Evolutionary conservation across 2,329 filamentous ascomycete genomes (phyloP).

Genomic region (Sodiomyces alkalinus): DNA sequence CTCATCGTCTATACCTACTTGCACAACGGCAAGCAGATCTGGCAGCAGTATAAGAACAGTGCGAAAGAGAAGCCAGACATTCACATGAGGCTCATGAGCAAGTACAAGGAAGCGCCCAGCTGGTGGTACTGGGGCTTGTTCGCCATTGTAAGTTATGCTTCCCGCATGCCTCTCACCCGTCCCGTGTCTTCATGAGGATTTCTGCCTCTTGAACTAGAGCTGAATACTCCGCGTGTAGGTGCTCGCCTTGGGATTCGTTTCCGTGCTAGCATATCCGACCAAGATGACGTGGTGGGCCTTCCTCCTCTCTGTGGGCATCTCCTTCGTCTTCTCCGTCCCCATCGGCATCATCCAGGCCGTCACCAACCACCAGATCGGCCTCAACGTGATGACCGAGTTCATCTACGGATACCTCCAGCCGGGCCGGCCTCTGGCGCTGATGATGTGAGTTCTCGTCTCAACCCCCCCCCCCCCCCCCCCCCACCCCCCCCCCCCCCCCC

Average conservation of each 20-base stretch:
- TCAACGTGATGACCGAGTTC: conserved; percentile 64
- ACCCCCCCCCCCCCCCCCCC: too few species aligned
- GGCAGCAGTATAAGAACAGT: conserved; percentile 44
- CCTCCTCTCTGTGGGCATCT: conserved; percentile 48
- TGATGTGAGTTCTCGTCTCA: conserved; percentile 45
- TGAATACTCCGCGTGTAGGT: conserved; percentile 23
- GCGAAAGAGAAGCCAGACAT: conserved; percentile 45
- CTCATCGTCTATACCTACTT: conserved; percentile 54
- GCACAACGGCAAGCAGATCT: conserved; percentile 52
- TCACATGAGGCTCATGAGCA: conserved; percentile 49
- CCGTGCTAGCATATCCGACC: conserved; percentile 46
- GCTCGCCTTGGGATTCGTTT: conserved; percentile 36
- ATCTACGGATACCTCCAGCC: conserved; percentile 63
- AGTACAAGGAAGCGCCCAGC: conserved; percentile 45
- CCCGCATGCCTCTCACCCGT: neutral
- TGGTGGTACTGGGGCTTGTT: conserved; percentile 51
- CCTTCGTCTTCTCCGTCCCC: conserved; percentile 48
- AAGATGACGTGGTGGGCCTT: conserved; percentile 62
- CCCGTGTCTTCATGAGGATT: too few species aligned
- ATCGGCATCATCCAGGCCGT: conserved; percentile 56
- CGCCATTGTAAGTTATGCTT: conserved; percentile 25
- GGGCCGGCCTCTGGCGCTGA: conserved; percentile 54
- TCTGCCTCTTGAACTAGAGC: neutral
- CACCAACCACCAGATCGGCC: conserved; percentile 54
- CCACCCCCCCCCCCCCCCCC: too few species aligned